Evolutionary conservation across 441 rosid species (phyloP).

Genomic region (Erodium texanum): DNA sequence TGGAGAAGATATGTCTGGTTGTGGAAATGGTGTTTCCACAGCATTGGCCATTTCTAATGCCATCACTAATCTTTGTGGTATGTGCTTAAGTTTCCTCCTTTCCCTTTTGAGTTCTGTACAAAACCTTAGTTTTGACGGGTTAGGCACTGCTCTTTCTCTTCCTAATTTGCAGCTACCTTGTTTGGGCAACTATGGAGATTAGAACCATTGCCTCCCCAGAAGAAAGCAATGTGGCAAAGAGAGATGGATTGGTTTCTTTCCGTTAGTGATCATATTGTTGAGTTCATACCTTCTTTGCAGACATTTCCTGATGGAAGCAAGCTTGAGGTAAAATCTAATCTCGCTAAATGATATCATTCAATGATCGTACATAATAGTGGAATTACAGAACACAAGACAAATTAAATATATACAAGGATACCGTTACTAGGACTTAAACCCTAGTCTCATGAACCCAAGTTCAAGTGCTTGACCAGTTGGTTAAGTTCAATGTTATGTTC

Average conservation of each 20-base stretch:
- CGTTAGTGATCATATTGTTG: slow-evolving; percentile 91
- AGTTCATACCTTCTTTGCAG: slow-evolving; percentile 83
- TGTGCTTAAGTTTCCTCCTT: not conserved
- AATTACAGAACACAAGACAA: too few relatives aligned
- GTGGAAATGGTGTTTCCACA: slow-evolving; percentile 89
- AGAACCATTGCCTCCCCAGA: slow-evolving; percentile 65
- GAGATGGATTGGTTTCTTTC: slow-evolving; percentile 97
- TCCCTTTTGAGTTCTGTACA: not conserved
- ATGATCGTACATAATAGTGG: too few relatives aligned
- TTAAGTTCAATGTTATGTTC: too few relatives aligned
- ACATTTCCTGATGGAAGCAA: slow-evolving; percentile 89
- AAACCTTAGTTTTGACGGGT: too few relatives aligned
- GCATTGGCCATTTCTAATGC: slow-evolving; percentile 92
- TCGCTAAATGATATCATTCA: too few relatives aligned
- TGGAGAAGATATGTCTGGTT: slow-evolving; percentile 98
- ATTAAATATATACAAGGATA: too few relatives aligned
- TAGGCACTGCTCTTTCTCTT: not conserved
- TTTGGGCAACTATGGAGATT: slow-evolving; percentile 97
- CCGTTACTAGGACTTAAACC: too few relatives aligned
- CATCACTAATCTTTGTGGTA: slow-evolving; percentile 94
- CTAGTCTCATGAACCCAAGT: too few relatives aligned
- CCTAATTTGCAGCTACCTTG: slow-evolving; percentile 46
- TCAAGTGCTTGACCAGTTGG: not conserved
- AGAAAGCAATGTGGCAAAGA: slow-evolving; percentile 94
- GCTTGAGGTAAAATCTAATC: slow-evolving; percentile 52